These are phyloP conservation scores for Lentinula sp. DNA, from an alignment of 768 basidiomycete genomes.

Conservation along the genomic window DNA sequence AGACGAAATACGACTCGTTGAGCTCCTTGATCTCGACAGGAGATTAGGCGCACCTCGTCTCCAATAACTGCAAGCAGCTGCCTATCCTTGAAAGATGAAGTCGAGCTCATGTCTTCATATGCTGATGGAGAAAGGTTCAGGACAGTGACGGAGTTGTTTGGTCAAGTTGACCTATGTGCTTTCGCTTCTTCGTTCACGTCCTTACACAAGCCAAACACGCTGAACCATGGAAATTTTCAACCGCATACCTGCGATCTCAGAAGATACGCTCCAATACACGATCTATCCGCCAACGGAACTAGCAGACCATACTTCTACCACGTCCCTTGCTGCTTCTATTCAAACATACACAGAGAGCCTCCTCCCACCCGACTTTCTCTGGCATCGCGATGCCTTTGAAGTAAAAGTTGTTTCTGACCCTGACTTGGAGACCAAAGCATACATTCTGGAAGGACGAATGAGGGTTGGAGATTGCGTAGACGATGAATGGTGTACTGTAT, in stretches of 20 bases:
- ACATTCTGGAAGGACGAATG: conserved; percentile 76
- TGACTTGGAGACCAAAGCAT: conserved; percentile 33
- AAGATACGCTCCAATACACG: conserved; percentile 78
- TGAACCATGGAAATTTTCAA: conserved; percentile 62
- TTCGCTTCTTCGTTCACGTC: too few species aligned
- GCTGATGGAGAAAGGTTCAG: conserved; percentile 10
- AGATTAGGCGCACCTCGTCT: conserved; percentile 66
- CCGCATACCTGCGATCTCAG: conserved; percentile 69
- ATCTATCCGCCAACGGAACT: conserved; percentile 55
- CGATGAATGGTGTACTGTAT: conserved; percentile 95
- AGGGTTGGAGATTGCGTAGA: conserved; percentile 95
- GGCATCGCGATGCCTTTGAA: conserved; percentile 84
- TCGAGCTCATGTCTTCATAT: conserved; percentile 36
- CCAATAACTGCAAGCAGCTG: conserved; percentile 93
- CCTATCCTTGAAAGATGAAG: conserved; percentile 68
- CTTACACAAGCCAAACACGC: neutral
- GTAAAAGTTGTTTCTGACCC: conserved; percentile 54
- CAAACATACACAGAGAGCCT: conserved; percentile 44
- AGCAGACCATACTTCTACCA: conserved; percentile 53
- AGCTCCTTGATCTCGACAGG: conserved; percentile 7
- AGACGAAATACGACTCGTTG: conserved; percentile 6
- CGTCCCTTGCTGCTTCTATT: conserved; percentile 66
- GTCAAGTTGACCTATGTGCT: neutral
- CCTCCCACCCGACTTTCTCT: conserved; percentile 56
- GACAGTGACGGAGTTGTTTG: conserved; percentile 4